A percentile compares a stretch with the other conserved stretches of the same genome.
These are phyloP conservation scores for Eucalyptus victrix DNA, from an alignment of 345 rosid genomes.

Conservation along the genomic window DNA sequence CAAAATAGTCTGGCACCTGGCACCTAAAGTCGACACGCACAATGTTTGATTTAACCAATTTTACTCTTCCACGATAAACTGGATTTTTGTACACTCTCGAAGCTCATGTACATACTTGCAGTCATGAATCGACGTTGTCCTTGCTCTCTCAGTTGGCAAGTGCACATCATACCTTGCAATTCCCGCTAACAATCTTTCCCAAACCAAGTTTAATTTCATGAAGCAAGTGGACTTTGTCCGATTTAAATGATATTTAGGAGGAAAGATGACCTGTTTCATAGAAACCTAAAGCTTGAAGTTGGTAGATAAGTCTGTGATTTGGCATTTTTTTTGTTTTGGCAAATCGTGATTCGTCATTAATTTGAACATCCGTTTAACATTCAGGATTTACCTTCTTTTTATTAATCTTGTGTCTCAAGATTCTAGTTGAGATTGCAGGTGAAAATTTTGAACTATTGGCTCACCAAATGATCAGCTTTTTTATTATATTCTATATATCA, in stretches of 20 bases:
- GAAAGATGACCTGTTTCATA: fast-evolving
- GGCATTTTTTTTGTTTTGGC: neutral
- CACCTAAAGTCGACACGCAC: neutral
- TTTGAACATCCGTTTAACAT: neutral
- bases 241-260: neutral
- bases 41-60: neutral
- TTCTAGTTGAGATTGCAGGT: neutral
- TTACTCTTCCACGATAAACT: neutral
- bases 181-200: neutral
- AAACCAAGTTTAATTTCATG: neutral
- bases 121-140: neutral
- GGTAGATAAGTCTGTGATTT: neutral
- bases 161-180: neutral
- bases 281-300: neutral
- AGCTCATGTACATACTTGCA: neutral
- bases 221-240: neutral
- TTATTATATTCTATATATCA: neutral
- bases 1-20: neutral
- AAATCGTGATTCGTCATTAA: neutral
- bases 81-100: neutral
- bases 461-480: neutral
- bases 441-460: neutral
- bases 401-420: neutral
- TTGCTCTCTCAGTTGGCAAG: neutral
- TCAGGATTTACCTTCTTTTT: neutral